Evolutionary conservation across 108 stramenopile species (phyloP).

Genomic region (Skeletonema costatum): DNA sequence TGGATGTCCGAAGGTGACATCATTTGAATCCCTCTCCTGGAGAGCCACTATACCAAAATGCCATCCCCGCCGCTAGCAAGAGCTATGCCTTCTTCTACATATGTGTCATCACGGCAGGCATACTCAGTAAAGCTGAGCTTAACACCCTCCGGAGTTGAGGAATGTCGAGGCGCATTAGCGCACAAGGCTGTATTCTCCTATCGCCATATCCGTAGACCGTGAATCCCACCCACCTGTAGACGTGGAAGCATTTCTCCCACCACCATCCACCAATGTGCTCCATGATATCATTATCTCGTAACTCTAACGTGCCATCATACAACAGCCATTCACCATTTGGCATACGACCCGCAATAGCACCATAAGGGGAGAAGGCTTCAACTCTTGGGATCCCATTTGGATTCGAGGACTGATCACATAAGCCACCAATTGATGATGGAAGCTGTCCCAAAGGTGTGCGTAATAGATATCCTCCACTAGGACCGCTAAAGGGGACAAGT

Average conservation of each 20-base stretch:
- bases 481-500: not conserved
- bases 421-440: too few relatives aligned
- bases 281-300: constrained; percentile 2
- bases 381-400: too few relatives aligned
- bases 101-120: not conserved
- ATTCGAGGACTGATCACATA: too few relatives aligned
- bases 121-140: constrained; percentile 42
- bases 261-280: constrained; percentile 21
- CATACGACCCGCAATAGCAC: not conserved
- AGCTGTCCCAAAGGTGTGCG: too few relatives aligned
- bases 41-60: constrained; percentile 65
- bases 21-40: constrained; percentile 61
- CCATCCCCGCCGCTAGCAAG: constrained; percentile 23
- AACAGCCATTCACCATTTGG: not conserved
- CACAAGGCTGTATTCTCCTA: not conserved
- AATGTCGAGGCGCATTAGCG: constrained; percentile 53
- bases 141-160: constrained; percentile 46
- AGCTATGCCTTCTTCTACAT: constrained; percentile 36
- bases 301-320: not conserved
- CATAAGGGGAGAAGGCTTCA: not conserved
- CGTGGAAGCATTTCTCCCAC: not conserved
- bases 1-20: constrained; percentile 25
- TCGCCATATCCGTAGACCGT: too few relatives aligned
- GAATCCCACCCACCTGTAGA: constrained; percentile 1
- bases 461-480: not conserved